Base-by-base conservation (phyloP, 257 asterid genomes). In the Solanum habrochaites region DNA sequence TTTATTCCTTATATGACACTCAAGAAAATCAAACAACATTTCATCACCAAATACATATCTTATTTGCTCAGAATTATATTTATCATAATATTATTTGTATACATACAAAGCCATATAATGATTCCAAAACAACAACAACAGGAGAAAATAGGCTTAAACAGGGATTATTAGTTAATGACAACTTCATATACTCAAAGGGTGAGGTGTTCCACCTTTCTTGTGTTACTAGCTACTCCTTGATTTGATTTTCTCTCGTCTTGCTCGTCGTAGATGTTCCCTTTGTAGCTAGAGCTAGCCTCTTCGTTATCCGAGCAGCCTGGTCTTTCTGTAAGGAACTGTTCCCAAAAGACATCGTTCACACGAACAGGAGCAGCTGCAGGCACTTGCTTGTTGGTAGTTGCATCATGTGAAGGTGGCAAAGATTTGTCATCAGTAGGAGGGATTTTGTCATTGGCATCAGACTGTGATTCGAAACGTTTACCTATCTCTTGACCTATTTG, bases 331-430 rank as follows among this genome's bases (percentile, higher is more conserved):
- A 97, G 89, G 89, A 95, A 97, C 87, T 94, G 98, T 86, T 97
- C 99, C 99, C 98, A 97, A 89, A 97, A 97, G 35, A 92, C 94
- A 91, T 97, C 98, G 85, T 97, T 97, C 85, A 94, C 98, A 77
- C 93, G 91, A 71, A 86, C 89, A 78, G 88, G 93, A 83, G 83
- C 89, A 25, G 89, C 84, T 80, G 91, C 86, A 60, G 92, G 90
- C 52, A 39, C 94, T 86, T 88, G 92, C 88, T 92, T 91, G 87
- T 89, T 88, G n/a, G 43, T 85, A 37, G 58, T 60, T 13, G 16
- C 89, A 78, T 90, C 90, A 4, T 87, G 87, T 2, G 93, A 89
- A 31, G 96, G 82, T 82, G 93, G 83, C 49, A 90, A 27, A 23
- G 83, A 31, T 39, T 85, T 86, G 58, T 89, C 88, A 80, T 89